Base-by-base conservation (phyloP, 192 early-diverging fungal species). In the Entomortierella lignicola region DNA sequence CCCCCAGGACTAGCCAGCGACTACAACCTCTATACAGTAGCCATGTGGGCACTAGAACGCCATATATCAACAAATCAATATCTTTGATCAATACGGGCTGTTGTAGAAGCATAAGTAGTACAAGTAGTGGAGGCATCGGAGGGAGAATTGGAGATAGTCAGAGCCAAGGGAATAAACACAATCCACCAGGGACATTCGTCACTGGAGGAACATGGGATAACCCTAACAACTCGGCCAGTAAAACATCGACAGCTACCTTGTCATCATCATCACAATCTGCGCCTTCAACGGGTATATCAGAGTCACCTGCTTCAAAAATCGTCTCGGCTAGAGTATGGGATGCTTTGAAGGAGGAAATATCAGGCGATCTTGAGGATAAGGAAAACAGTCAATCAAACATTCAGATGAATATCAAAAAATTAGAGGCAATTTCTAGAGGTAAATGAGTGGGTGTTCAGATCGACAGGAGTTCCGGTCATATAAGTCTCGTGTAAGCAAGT, bases 371-470 rank as follows among this genome's bases (percentile, higher is more conserved):
- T 8, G 42, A 17, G 2, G 11, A 60, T 25, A 48, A 57, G 6
- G 71, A 74, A 56, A 59, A 48, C 43, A 74, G 58, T 25, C 56
- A 66, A 10, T 48, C 67, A 26, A 79, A 60, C n/a, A 79, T 69
- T 15, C 50, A 70, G n/a, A 20, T 54, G 51, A 79, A 79, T 43
- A 55, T 69, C 20, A 69, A 79, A 27, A 79, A 79, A 15, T 57
- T 79, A 29, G 57, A 70, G n/a, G 75, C 68, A 17, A 69, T 79
- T 34, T 65, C 67, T 0, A 79, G 32, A 70, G 75, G 75, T 79
- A 66, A 10, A 30, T 31, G 21, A 50, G n/a, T 25, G 25, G n/a
- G 10, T 25, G 15, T 2, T 27, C 10, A 12, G 5, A 54, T 26
- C 52, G 23, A 54, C 47, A 50, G 17, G 15, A 17, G 17, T 50